Evolutionary conservation across 345 rosid genomes (phyloP).

Genomic region (Cardamine chenopodiifolia): DNA sequence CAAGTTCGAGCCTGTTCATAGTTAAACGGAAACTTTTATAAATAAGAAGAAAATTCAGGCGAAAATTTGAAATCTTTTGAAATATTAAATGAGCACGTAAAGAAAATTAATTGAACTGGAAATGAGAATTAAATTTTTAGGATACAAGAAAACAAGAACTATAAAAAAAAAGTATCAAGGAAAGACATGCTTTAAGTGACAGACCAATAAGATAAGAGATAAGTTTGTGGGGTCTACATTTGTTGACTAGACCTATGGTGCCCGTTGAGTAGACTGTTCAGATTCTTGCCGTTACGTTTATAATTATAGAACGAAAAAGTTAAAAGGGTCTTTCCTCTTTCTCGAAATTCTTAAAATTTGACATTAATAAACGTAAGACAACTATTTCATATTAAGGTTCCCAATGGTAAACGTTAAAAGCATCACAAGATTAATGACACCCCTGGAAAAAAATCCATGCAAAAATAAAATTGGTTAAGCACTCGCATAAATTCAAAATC

Average conservation of each 20-base stretch:
- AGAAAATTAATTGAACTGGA: not conserved
- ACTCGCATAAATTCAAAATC: not conserved
- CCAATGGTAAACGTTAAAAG: slow-evolving; percentile 10
- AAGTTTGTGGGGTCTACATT: slow-evolving; percentile 18
- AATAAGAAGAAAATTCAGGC: not conserved
- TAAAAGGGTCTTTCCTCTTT: slow-evolving; percentile 24
- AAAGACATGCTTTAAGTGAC: not conserved
- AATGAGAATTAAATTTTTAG: not conserved
- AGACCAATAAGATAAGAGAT: slow-evolving; percentile 26
- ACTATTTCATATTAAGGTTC: slow-evolving; percentile 18
- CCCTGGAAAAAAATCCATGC: not conserved
- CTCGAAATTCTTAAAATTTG: slow-evolving; percentile 25
- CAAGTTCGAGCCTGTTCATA: slow-evolving; percentile 27
- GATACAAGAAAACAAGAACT: not conserved
- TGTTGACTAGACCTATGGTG: not conserved
- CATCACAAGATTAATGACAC: slow-evolving; percentile 16
- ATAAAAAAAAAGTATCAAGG: not conserved
- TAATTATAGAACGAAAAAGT: slow-evolving; percentile 1
- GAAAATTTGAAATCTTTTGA: not conserved
- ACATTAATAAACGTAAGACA: not conserved
- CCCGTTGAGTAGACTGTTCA: slow-evolving; percentile 16
- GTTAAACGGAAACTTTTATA: not conserved
- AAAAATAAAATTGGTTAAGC: not conserved
- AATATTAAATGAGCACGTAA: not conserved
- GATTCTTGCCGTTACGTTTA: slow-evolving; percentile 39